phyloP scores from a whole-genome alignment of 2,329 filamentous ascomycete genomes.

The Aspergillus transmontanensis region DNA sequence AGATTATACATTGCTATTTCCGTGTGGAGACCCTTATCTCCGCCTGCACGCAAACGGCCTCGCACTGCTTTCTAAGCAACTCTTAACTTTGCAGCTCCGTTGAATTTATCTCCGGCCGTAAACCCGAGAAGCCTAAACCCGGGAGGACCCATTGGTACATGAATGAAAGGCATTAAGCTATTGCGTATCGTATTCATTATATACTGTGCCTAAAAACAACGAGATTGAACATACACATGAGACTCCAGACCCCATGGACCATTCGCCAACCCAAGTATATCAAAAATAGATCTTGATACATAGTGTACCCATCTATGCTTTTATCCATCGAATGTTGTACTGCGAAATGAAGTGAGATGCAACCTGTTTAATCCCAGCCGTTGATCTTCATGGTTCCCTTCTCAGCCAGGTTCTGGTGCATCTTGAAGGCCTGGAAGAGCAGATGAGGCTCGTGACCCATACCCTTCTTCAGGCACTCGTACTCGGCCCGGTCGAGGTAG shows the following conservation, averaged over 20 bases:
- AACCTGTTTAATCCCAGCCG: conserved; percentile 56
- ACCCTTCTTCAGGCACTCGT: conserved; percentile 80
- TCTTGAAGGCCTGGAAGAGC: conserved; percentile 82
- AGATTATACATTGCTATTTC: neutral
- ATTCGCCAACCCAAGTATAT: neutral
- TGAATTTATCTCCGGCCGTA: neutral
- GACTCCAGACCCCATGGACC: neutral
- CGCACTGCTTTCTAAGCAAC: neutral
- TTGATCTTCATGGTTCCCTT: conserved; percentile 88
- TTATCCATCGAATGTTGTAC: neutral
- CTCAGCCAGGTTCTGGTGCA: conserved; percentile 81
- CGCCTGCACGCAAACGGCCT: neutral
- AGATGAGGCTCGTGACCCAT: conserved; percentile 90
- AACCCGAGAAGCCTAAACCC: neutral
- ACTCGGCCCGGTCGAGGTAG: conserved; percentile 85
- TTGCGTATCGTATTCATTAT: neutral
- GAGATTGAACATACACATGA: neutral
- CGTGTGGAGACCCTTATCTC: neutral
- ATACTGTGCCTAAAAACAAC: neutral
- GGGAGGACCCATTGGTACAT: neutral
- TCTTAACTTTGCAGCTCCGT: neutral
- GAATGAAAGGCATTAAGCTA: neutral
- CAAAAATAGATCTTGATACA: neutral
- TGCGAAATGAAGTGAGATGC: neutral
- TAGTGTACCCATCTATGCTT: neutral